Base-by-base conservation (phyloP, 495 filamentous ascomycete genomes). In the Daldinia bambusicola region DNA sequence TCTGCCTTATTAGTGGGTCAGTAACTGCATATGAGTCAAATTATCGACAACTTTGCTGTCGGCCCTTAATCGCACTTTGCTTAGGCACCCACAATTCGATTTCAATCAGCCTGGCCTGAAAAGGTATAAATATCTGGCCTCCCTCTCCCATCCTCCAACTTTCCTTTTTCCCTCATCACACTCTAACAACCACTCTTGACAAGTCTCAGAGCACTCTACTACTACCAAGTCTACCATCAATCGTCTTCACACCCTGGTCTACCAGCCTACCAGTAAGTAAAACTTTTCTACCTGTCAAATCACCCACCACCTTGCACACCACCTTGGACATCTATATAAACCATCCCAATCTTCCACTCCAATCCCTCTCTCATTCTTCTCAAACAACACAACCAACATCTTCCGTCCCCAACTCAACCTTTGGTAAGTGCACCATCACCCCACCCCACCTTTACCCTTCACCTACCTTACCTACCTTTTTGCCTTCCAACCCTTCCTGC, bases 401-500 rank as follows among this genome's bases (percentile, higher is more conserved):
- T 22, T 20, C 6, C 43, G 12, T 20, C 20, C 10, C 18, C 18
- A 48, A 10, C 43, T 8, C 18, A 48, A 10, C 43, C 18, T 48
- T 9, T 48, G 41, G 41, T 45, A 45, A 45, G 41, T 45, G 41
- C 41, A 45, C 41, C 3, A 45, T n/a, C n/a, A n/a, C n/a, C n/a
- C n/a, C 6, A 16, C 41, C 16, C 43, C 9, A 48, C 18, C 18
- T 48, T 48, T 22, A 12, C 18, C 9, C 9, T 38, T 22, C 53
- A 18, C 32, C 32, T 37, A 30, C 51, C 51, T 31, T 55, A 5
- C 20, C 9, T 20, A 52, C 50, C 26, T n/a, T n/a, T n/a, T n/a
- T n/a, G 20, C 16, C 43, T 48, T 12, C 2, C 16, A 9, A 48
- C 8, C 43, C 4, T 48, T 18, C 43, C 43, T 1, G 20, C 43